Conservation (phyloP, 495 filamentous ascomycete genomes). For the Penicillium lagena region DNA sequence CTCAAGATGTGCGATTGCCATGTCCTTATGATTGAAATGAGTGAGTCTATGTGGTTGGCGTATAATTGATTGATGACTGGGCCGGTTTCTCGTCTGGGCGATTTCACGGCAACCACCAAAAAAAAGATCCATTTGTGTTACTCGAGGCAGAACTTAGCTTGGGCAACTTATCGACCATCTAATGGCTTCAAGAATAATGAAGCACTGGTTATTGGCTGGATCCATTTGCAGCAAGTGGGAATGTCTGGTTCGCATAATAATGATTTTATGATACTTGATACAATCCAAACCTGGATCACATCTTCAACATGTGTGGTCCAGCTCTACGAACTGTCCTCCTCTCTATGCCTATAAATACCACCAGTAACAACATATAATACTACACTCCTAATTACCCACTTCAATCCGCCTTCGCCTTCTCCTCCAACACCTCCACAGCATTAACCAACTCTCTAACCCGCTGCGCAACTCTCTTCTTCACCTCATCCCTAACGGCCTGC, state of each 20-base stretch:
- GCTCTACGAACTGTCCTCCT: background rate
- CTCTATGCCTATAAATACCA: background rate
- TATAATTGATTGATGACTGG: background rate
- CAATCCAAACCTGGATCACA: background rate
- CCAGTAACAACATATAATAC: background rate
- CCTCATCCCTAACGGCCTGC: conserved; percentile 25
- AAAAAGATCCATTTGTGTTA: background rate
- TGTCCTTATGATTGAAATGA: conserved; percentile 1
- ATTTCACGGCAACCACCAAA: background rate
- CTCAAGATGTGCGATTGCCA: conserved; percentile 3
- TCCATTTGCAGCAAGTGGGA: no score
- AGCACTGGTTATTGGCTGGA: no score
- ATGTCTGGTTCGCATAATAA: no score
- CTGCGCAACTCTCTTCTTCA: conserved; percentile 34
- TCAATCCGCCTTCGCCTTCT: conserved; percentile 31
- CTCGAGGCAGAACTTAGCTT: background rate
- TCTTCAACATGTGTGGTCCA: background rate
- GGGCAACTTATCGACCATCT: background rate
- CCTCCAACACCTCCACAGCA: conserved; percentile 37
- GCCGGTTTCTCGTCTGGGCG: background rate
- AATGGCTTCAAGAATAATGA: no score
- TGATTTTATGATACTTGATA: no score
- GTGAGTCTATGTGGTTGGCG: background rate
- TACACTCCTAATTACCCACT: background rate
- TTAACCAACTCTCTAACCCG: conserved; percentile 36